phyloP scores from a whole-genome alignment of 2,329 filamentous ascomycete species.

The Mariannaea elegans region DNA sequence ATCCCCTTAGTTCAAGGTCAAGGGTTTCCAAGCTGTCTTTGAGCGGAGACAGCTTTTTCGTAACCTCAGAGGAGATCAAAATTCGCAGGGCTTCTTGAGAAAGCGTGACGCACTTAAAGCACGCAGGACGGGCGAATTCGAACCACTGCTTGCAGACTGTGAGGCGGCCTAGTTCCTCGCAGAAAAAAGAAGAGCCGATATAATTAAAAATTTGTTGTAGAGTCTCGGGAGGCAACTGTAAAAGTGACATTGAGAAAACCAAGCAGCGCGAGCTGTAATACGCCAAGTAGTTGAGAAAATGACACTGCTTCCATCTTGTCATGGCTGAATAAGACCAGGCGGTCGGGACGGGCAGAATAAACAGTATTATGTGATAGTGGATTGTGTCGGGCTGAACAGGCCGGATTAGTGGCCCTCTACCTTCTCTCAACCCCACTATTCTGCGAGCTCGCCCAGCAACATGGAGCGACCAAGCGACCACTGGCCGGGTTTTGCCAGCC shows the following conservation, averaged over 20 bases:
- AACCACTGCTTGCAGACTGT: slow-evolving; percentile 32
- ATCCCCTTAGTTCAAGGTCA: slow-evolving; percentile 10
- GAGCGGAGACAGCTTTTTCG: neutral
- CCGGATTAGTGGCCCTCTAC: no score
- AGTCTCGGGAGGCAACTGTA: slow-evolving; percentile 28
- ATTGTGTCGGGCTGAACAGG: no score
- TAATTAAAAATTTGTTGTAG: slow-evolving; percentile 28
- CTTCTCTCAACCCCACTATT: neutral
- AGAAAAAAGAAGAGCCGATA: slow-evolving; percentile 29
- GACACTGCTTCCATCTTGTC: no score
- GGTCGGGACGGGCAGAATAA: no score
- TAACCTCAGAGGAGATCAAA: neutral
- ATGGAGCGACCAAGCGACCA: slow-evolving; percentile 28
- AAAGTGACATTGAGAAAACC: slow-evolving; percentile 26
- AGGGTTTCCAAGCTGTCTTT: slow-evolving; percentile 21
- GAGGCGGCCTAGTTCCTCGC: slow-evolving; percentile 24
- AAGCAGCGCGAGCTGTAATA: neutral
- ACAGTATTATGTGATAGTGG: no score
- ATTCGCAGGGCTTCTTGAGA: slow-evolving; percentile 13
- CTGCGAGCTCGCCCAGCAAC: neutral
- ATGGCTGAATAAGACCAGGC: no score
- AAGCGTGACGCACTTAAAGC: slow-evolving; percentile 15
- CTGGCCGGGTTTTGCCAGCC: slow-evolving; percentile 23
- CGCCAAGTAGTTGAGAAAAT: no score
- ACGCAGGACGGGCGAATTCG: slow-evolving; percentile 26